A percentile compares a stretch with the other conserved stretches of the same genome.
phyloP scores from a whole-genome alignment of 306 rosid genomes.

The Begonia fuchsioides region DNA sequence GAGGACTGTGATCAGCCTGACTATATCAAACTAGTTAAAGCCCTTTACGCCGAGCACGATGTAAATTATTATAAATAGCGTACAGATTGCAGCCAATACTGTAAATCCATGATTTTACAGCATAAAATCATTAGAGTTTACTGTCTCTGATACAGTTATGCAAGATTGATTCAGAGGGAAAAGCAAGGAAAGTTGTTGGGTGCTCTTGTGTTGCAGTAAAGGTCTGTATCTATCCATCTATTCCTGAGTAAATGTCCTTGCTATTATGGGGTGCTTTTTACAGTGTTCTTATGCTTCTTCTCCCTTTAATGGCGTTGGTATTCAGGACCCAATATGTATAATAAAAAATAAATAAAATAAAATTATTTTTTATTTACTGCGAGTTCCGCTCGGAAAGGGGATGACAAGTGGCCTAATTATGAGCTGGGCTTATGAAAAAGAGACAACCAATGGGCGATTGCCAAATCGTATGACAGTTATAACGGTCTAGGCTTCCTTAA shows the following conservation, averaged over 20 bases:
- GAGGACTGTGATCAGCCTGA: constrained; percentile 92
- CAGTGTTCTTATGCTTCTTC: neutral
- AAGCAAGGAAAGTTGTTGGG: constrained; percentile 53
- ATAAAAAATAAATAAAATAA: too few species aligned
- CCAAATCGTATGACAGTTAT: constrained; percentile 12
- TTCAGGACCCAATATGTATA: too few species aligned
- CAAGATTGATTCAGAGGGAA: constrained; percentile 78
- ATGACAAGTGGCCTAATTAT: too few species aligned
- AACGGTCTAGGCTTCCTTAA: constrained; percentile 12
- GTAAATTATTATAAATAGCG: constrained; percentile 14
- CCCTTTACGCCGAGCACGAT: constrained; percentile 70
- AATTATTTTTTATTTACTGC: too few species aligned
- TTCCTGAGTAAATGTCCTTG: too few species aligned
- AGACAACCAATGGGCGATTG: too few species aligned
- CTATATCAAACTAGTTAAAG: constrained; percentile 72
- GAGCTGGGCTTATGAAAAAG: too few species aligned
- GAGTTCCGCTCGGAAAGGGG: too few species aligned
- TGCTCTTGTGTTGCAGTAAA: constrained; percentile 71
- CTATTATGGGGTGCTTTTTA: too few species aligned
- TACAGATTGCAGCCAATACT: too few species aligned
- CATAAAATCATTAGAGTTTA: too few species aligned
- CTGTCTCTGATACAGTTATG: constrained; percentile 35
- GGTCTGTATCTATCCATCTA: constrained; percentile 21
- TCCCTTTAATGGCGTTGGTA: neutral
- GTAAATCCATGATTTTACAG: too few species aligned